Evolutionary conservation across 2,329 filamentous ascomycete genomes (phyloP).

Genomic region (Onygenales sp.): DNA sequence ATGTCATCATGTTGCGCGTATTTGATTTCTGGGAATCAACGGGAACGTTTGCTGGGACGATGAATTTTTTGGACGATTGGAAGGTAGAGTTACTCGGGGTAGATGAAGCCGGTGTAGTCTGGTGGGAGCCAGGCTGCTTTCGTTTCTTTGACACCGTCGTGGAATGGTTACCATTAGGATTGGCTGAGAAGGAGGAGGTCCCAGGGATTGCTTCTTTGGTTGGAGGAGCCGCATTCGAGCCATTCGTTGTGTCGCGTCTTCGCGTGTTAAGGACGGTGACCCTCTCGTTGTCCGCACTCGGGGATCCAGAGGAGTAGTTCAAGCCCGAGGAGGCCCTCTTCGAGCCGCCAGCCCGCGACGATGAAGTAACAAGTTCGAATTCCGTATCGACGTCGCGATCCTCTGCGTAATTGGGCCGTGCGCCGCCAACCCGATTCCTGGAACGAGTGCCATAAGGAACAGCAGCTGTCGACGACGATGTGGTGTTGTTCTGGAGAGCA

Average conservation of each 20-base stretch:
- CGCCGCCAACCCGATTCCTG: conserved; percentile 64
- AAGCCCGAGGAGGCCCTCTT: conserved; percentile 22
- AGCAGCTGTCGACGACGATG: conserved; percentile 41
- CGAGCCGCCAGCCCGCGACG: conserved; percentile 19
- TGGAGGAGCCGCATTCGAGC: conserved; percentile 19
- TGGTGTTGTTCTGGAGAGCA: conserved; percentile 20
- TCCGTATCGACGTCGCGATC: conserved; percentile 86
- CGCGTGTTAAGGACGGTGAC: conserved; percentile 29
- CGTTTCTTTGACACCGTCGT: conserved; percentile 64
- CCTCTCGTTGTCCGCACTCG: conserved; percentile 27
- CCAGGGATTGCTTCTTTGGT: conserved; percentile 45
- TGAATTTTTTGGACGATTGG: conserved; percentile 24
- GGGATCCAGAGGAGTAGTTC: conserved; percentile 23
- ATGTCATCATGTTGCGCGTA: conserved; percentile 68
- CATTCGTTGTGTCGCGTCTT: conserved; percentile 28
- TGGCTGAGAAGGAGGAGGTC: conserved; percentile 50
- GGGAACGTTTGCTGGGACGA: conserved; percentile 20
- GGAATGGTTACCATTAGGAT: conserved; percentile 32
- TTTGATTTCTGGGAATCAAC: conserved; percentile 20
- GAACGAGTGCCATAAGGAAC: conserved; percentile 87
- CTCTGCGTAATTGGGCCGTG: conserved; percentile 91
- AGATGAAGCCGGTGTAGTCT: conserved; percentile 24
- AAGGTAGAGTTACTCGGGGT: conserved; percentile 10
- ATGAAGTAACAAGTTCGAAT: conserved; percentile 51
- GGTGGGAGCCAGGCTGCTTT: conserved; percentile 54